Conservation (phyloP, 2,329 filamentous ascomycete genomes). For the Sporothrix pseudoabietina region DNA sequence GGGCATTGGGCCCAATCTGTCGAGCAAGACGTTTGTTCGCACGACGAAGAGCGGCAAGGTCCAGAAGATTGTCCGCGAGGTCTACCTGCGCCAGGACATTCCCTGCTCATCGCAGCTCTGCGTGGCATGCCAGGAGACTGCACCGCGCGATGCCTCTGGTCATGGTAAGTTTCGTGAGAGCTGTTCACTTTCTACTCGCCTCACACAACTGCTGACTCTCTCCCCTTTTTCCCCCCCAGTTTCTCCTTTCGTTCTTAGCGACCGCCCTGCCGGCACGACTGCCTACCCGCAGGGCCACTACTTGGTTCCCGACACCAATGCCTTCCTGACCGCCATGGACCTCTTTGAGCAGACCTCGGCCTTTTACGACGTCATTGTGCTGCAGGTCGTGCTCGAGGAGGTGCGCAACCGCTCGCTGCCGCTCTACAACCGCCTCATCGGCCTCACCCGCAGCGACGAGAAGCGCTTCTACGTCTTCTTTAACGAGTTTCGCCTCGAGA, state of each 20-base stretch:
- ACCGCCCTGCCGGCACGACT: conserved; percentile 81
- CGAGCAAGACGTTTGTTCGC: conserved; percentile 92
- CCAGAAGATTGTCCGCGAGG: conserved; percentile 96
- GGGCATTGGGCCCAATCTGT: conserved; percentile 71
- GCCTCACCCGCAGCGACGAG: conserved; percentile 89
- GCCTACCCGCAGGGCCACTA: conserved; percentile 87
- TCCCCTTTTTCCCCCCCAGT: conserved; percentile 53
- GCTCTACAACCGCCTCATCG: conserved; percentile 89
- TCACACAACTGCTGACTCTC: conserved; percentile 28
- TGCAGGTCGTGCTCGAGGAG: conserved; percentile 96
- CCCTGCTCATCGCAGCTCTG: conserved; percentile 94
- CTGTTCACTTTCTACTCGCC: background rate
- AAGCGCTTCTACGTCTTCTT: conserved; percentile 99
- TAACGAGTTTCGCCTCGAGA: conserved; percentile 95
- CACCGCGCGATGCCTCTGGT: conserved; percentile 77
- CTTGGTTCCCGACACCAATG: conserved; percentile 93
- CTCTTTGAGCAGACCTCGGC: conserved; percentile 88
- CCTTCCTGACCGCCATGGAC: conserved; percentile 93
- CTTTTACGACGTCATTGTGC: conserved; percentile 94
- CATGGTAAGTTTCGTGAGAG: conserved; percentile 57
- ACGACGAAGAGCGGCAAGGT: conserved; percentile 96
- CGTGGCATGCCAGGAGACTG: conserved; percentile 69
- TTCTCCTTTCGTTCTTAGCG: conserved; percentile 82
- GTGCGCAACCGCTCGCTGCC: conserved; percentile 90
- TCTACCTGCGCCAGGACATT: conserved; percentile 95